Base-by-base conservation (phyloP, 1,139 yeast genomes). In the Protomyces lactucae-debilis region DNA sequence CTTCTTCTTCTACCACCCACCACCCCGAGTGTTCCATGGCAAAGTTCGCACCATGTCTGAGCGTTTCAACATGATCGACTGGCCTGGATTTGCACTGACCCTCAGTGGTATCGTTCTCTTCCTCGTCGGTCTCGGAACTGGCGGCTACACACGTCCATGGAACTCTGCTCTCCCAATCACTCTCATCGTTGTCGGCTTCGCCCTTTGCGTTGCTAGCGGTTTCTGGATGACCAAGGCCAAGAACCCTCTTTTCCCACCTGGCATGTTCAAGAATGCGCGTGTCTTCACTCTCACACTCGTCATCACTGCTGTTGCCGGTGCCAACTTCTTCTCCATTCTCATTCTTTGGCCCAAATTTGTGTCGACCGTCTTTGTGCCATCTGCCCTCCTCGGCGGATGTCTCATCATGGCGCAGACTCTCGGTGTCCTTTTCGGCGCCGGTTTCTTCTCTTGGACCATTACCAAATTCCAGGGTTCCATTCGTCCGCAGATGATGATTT, bases 291-390 rank as follows among this genome's bases (percentile, higher is more conserved):
- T 59, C n/a, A 59, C 63, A 9, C 63, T 59, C 43, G 36, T 59
- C 57, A 59, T 59, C 21, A 59, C 63, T 18, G 57, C 57, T n/a
- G 57, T 59, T 18, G 63, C 63, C 6, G 63, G 63, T 52, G 63
- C 63, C 16, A 59, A 59, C 45, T 59, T 59, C 63, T 59, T 59
- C 57, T 40, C 63, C 8, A 52, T 59, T 39, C 48, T 59, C 40
- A 59, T 59, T 32, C 57, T 59, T 9, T 52, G 63, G 57, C 63
- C 63, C 39, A 59, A 52, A 28, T 59, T 23, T 35, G 57, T 59
- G 16, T 16, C 35, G 23, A 3, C 52, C 3, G 63, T 59, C 57
- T 59, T 52, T 32, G 57, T 55, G 12, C 63, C 63, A 8, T 37
- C 57, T 6, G 52, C 53, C 52, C 16, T 43, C 12, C 48, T 43